A percentile compares a stretch with the other conserved stretches of the same genome.
Conservation (phyloP, 805 yeast species). For the Debaryomyces castellii region DNA sequence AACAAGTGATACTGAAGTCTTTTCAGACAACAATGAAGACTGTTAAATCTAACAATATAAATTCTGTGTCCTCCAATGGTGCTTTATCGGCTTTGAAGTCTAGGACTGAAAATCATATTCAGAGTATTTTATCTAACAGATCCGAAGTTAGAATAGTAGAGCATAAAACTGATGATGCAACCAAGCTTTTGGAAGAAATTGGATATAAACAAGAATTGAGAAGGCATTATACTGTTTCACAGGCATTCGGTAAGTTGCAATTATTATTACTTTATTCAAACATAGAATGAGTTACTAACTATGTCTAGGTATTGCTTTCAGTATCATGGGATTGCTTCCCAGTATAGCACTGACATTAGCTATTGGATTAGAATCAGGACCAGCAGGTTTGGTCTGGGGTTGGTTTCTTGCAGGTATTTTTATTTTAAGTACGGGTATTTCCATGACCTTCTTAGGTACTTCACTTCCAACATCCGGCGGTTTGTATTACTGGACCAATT, state of each 20-base stretch:
- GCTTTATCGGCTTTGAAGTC: conserved; percentile 6
- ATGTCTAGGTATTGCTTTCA: conserved; percentile 50
- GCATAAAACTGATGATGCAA: conserved; percentile 16
- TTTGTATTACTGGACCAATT: conserved; percentile 48
- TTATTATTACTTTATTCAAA: neutral
- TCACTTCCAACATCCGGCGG: conserved; percentile 80
- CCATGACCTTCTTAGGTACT: conserved; percentile 66
- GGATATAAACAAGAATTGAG: conserved; percentile 71
- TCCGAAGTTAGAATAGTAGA: conserved; percentile 21
- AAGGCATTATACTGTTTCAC: conserved; percentile 59
- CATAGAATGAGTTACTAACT: too few species aligned
- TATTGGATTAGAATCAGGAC: conserved; percentile 60
- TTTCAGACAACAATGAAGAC: neutral
- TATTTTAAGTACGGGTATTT: conserved; percentile 56
- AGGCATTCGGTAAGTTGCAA: conserved; percentile 51
- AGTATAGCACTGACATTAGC: conserved; percentile 57
- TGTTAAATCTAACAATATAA: neutral
- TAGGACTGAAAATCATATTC: conserved; percentile 10
- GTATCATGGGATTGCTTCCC: conserved; percentile 71
- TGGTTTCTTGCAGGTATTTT: conserved; percentile 62
- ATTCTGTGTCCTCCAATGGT: neutral
- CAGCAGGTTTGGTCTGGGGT: conserved; percentile 69
- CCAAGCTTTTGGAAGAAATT: conserved; percentile 44
- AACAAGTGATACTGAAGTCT: neutral
- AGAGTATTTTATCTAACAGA: conserved; percentile 12